Evolutionary conservation across 2,329 filamentous ascomycete species (phyloP), one percentile per base, ranked within the genome.

Genomic region (Pestalotiopsis fici): DNA sequence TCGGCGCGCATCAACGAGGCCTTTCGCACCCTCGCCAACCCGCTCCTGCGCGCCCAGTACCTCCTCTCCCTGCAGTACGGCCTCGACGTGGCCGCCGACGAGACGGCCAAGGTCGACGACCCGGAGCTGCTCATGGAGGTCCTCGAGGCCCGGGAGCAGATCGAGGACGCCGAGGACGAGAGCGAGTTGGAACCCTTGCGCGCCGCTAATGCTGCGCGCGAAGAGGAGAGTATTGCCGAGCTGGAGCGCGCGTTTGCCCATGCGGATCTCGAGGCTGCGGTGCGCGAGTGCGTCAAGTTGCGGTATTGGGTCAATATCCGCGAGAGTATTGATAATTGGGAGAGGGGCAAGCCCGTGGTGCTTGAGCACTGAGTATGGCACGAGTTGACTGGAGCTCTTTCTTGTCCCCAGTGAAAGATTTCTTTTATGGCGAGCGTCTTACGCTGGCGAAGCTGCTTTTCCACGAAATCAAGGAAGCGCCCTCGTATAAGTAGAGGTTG

Each of bases 241-340:
- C 75, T 98, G 27, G 92, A 87, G 59, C 74, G 78, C 65, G 88
- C 90, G 0, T 95, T 98, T 76, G 84, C 82, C 69, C 74, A 78
- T 9, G 92, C 91, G 61, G 88, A 95, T 76, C 76, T 93, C 50
- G 85, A 90, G 54, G 80, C 69, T 9, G 95, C 94, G 18, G 90
- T 87, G 80, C 80, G 77, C 69, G 93, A 97, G 85, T 90, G 91
- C 59, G 89, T 97, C 1, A 85, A 87, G 78, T 80, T 98, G 82
- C 85, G 94, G 78, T 98, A 98, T 83, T 98, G 95, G 95, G 87
- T 92, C 66, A 97, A 95, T 80, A 91, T 98, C 69, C 87, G 89
- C 69, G 92, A 97, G 79, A 92, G 90, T 59, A 82, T 98, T 75
- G 84, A 91, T 76, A 88, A 90, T 70, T 98, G 95, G 95, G 94